Base-by-base conservation (phyloP, 2,329 filamentous ascomycete genomes). In the Seiridium unicorne region DNA sequence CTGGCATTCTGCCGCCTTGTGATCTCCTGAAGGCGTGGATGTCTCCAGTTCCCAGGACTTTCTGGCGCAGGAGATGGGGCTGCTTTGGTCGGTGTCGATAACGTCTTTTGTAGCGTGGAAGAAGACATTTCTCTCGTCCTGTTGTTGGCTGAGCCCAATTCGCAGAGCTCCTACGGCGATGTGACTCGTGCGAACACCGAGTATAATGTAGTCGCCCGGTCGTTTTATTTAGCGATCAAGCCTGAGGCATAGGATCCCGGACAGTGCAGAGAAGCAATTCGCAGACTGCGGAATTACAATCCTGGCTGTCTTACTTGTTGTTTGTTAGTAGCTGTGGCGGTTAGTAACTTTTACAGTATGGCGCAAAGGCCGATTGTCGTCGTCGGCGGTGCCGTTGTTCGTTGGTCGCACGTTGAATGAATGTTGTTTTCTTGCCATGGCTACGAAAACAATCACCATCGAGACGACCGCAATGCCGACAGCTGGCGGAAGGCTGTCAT, bases 21-120 rank as follows among this genome's bases (percentile, higher is more conserved):
- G 72, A 99, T 96, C 76, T 98, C 94, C 69, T 92, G 84, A 65
- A 97, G 83, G 64, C 89, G 88, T 40, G 95, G 95, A 74, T 99
- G 95, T 70, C 88, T 86, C 94, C 95, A 99, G 71, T 89, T 92
- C 59, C 94, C 93, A 5, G 91, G 84, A 67, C 83, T 86, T 57
- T 86, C 84, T 35, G 75, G 70, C 47, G 67, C 64, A 31, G 69
- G 64, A 13, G 70, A 63, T 1, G 74, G 64, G 5, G 68, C 59
- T 18, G 73, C 60, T 48, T 75, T 72, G 54, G 63, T 69, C 38
- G 76, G 72, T 35, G 73, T 77, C 38, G 71, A 72, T 71, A 82
- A 63, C 65, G 84, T 70, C 65, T 77, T 78, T 57, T 66, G 61
- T 9, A 70, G 60, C 4, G 63, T 62, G 4, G 66, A 63, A 3